Evolutionary conservation across 495 filamentous ascomycete species (phyloP).

Genomic region (Xylaria intraflava): DNA sequence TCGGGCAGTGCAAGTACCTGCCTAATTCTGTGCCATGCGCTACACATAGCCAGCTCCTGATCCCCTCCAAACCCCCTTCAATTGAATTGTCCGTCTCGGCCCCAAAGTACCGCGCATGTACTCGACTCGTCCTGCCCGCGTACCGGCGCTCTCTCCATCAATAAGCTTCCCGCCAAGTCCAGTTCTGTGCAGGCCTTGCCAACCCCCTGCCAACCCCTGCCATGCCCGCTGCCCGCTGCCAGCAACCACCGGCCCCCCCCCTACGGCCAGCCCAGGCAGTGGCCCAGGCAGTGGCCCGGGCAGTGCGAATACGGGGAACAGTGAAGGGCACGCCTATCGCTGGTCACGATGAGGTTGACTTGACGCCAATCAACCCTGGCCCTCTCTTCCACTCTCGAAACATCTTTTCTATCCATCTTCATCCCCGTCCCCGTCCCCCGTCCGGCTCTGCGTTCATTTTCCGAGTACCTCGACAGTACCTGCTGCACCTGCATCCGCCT

Average conservation of each 20-base stretch:
- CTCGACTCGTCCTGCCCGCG: neutral
- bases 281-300: too few species aligned
- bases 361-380: constrained; percentile 22
- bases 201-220: too few species aligned
- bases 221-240: too few species aligned
- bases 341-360: constrained; percentile 15
- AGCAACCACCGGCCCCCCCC: too few species aligned
- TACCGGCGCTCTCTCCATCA: neutral
- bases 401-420: constrained; percentile 11
- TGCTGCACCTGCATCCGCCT: neutral
- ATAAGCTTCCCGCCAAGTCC: neutral
- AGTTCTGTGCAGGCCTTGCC: too few species aligned
- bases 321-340: constrained; percentile 15
- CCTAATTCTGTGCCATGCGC: neutral
- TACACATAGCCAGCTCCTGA: constrained; percentile 4
- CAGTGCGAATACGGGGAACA: too few species aligned
- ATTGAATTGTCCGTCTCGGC: neutral
- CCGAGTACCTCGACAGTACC: neutral
- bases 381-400: constrained; percentile 27
- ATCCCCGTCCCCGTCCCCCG: constrained; percentile 18
- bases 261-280: too few species aligned
- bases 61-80: neutral
- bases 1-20: neutral
- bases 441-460: constrained; percentile 21
- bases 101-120: neutral